phyloP scores from a whole-genome alignment of 2,329 filamentous ascomycete genomes.

The Xylariaceae sp. region DNA sequence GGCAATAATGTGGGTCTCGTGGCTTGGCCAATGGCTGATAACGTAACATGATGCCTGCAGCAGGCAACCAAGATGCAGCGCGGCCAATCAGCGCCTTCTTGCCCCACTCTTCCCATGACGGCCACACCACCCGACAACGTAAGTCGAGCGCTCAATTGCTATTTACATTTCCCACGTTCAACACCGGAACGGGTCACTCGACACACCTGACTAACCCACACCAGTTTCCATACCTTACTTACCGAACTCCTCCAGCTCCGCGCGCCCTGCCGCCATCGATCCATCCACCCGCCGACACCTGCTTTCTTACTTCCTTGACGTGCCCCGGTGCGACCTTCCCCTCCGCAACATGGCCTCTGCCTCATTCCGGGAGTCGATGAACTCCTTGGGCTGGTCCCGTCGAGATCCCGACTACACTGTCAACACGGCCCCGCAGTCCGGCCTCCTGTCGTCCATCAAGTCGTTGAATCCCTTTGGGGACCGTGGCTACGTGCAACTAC shows the following conservation, averaged over 20 bases:
- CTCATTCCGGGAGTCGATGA: slow-evolving; percentile 91
- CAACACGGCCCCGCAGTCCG: slow-evolving; percentile 65
- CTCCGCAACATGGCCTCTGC: slow-evolving; percentile 68
- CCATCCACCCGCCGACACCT: slow-evolving; percentile 8
- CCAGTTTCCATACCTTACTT: too few species aligned
- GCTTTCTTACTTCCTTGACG: neutral
- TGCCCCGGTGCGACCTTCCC: neutral
- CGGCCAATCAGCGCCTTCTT: slow-evolving; percentile 6
- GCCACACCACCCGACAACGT: slow-evolving; percentile 23
- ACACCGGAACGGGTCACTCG: slow-evolving; percentile 16
- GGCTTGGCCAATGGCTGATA: slow-evolving; percentile 14
- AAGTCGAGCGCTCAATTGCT: slow-evolving; percentile 15
- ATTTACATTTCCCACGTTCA: slow-evolving; percentile 14
- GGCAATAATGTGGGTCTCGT: slow-evolving; percentile 4
- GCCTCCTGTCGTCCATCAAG: slow-evolving; percentile 75
- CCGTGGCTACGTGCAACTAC: slow-evolving; percentile 84
- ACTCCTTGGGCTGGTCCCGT: slow-evolving; percentile 90
- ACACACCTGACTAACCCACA: slow-evolving; percentile 19
- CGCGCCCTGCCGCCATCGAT: slow-evolving; percentile 3
- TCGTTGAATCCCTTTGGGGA: slow-evolving; percentile 84
- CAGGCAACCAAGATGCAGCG: slow-evolving; percentile 14
- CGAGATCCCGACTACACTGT: slow-evolving; percentile 72
- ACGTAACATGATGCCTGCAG: slow-evolving; percentile 12
- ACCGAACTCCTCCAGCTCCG: slow-evolving; percentile 12
- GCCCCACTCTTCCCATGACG: slow-evolving; percentile 10